Base-by-base conservation (phyloP, 2,329 filamentous ascomycete species). In the Ophiocordyceps polyrhachis-furcata region DNA sequence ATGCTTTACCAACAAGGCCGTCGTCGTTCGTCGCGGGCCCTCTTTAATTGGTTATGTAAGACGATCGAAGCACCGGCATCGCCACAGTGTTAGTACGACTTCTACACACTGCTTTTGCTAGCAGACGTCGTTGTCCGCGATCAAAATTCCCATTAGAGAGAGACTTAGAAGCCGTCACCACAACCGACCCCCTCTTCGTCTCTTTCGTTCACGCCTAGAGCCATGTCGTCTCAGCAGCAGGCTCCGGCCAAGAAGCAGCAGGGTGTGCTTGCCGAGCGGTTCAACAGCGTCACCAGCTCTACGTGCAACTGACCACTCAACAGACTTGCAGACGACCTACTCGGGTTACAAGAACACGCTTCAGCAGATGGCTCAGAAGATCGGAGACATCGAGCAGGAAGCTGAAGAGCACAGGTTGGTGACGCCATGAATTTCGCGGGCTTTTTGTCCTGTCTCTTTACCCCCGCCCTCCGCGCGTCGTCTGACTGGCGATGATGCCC, bases 351-450 rank as follows among this genome's bases (percentile, higher is more conserved):
- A 82, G 60, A 79, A 74, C 53, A 79, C 72, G 4, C 74, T 98
- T 47, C 89, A 96, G 64, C 84, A 91, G 58, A 79, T 98, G 56
- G 91, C 91, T 28, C 81, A 87, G 58, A 96, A 94, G 63, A 95
- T 98, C 54, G 91, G 91, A 38, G 88, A 96, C 58, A 88, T 98
- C 46, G 91, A 98, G 67, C 86, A 94, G 61, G 91, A 96, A 62
- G 81, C 84, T 19, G 91, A 98, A 63, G 91, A 98, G 62, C 91
- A 98, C 71, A 96, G 94, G 91, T 96, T 28, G 21, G 45, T 23
- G 15, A 14, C 40, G 13, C 4, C 23, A 23, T 15, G 5, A 41
- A 25, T 41, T 19, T 41, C 5, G 2, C 25, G 20, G 12, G 11
- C 25, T 15, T 15, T 20, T 20, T 7, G n/a, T 6, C 35, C n/a